These are phyloP conservation scores for Monosporascus sp. DNA, from an alignment of 2,329 filamentous ascomycete genomes.

Conservation along the genomic window DNA sequence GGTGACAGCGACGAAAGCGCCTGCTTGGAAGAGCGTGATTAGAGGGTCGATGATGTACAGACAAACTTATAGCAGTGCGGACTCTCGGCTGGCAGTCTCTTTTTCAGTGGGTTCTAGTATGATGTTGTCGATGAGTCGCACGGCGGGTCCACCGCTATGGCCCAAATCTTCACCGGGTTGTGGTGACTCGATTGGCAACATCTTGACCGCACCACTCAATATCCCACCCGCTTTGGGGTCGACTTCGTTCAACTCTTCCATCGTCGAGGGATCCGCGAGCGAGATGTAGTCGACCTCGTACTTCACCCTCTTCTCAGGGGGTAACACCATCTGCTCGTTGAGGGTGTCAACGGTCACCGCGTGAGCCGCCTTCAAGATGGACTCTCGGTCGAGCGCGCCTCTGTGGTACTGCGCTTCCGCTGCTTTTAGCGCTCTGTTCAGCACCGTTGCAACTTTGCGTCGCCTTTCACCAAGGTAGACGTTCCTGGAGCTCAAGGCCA, in stretches of 20 bases:
- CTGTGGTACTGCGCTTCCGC: slow-evolving; percentile 63
- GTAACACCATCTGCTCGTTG: slow-evolving; percentile 56
- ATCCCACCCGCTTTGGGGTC: slow-evolving; percentile 70
- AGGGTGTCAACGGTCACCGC: slow-evolving; percentile 50
- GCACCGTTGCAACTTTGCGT: slow-evolving; percentile 64
- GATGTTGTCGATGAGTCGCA: slow-evolving; percentile 92
- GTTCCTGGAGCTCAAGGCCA: slow-evolving; percentile 90
- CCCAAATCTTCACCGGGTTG: slow-evolving; percentile 70
- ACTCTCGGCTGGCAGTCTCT: too few relatives aligned
- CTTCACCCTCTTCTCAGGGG: slow-evolving; percentile 54
- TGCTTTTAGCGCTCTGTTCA: slow-evolving; percentile 62
- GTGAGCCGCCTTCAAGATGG: slow-evolving; percentile 68
- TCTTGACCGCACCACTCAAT: slow-evolving; percentile 84
- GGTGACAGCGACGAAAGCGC: too few relatives aligned
- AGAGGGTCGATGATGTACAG: too few relatives aligned
- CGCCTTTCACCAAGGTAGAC: slow-evolving; percentile 80
- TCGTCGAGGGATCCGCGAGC: slow-evolving; percentile 75
- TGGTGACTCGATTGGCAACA: slow-evolving; percentile 72
- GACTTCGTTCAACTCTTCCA: slow-evolving; percentile 71
- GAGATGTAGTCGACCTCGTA: slow-evolving; percentile 93
- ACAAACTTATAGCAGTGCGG: too few relatives aligned
- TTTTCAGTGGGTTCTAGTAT: slow-evolving; percentile 49
- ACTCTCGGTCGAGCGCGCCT: slow-evolving; percentile 47
- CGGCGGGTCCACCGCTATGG: slow-evolving; percentile 63
- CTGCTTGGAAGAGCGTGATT: too few relatives aligned